These are phyloP conservation scores for Polychaeton citri DNA, from an alignment of 2,329 filamentous ascomycete species.

Conservation along the genomic window DNA sequence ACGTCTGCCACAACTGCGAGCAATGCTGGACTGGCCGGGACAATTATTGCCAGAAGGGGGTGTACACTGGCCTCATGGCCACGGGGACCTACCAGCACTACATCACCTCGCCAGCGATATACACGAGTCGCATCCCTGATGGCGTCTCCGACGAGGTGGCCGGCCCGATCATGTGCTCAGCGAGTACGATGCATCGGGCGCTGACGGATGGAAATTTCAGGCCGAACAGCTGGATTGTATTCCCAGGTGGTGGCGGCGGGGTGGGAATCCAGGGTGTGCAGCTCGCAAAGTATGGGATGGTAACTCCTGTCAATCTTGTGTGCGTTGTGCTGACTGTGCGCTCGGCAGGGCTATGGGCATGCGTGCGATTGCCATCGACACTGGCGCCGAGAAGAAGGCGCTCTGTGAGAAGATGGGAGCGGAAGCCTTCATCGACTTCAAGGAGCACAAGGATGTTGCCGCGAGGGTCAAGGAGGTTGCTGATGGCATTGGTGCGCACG, in stretches of 20 bases:
- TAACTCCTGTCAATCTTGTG: not conserved
- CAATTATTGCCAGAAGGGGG: conserved; percentile 36
- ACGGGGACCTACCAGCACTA: conserved; percentile 47
- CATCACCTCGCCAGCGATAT: conserved; percentile 40
- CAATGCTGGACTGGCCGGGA: conserved; percentile 25
- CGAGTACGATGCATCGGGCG: conserved; percentile 44
- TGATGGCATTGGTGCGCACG: conserved; percentile 35
- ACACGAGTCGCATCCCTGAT: conserved; percentile 42
- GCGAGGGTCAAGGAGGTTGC: conserved; percentile 33
- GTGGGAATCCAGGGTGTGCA: conserved; percentile 47
- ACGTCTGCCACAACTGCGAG: conserved; percentile 39
- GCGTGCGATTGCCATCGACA: conserved; percentile 43
- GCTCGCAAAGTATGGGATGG: conserved; percentile 25
- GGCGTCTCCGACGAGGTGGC: conserved; percentile 42
- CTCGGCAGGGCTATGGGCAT: conserved; percentile 38
- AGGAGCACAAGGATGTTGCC: conserved; percentile 24
- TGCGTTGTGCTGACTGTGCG: conserved; percentile 1
- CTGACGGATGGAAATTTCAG: conserved; percentile 37
- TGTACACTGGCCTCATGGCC: conserved; percentile 32
- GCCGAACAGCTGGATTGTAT: conserved; percentile 42
- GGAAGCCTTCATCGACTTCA: conserved; percentile 45
- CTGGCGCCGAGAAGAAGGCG: conserved; percentile 33
- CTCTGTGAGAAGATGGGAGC: conserved; percentile 38
- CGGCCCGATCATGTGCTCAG: conserved; percentile 47
- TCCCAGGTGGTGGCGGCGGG: conserved; percentile 41